Percentiles rank a stretch among this genome's conserved stretches.
These are phyloP conservation scores for Ascocoryne sarcoides DNA, from an alignment of 2,329 filamentous ascomycete species.

Conservation along the genomic window DNA sequence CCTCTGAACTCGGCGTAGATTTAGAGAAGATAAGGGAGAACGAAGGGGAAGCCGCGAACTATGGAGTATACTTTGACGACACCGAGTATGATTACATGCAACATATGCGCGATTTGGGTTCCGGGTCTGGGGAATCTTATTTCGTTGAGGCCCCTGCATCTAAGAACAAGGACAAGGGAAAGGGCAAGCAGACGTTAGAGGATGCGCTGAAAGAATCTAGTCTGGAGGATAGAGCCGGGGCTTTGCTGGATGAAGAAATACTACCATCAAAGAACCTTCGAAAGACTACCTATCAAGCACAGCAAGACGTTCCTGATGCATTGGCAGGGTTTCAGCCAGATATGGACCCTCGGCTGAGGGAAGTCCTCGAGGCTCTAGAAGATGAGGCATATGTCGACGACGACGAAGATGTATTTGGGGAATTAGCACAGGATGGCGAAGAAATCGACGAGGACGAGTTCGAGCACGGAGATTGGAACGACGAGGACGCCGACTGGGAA, in stretches of 20 bases:
- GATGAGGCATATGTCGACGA: constrained; percentile 89
- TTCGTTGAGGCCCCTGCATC: constrained; percentile 68
- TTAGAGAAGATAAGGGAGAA: constrained; percentile 64
- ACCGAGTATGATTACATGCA: constrained; percentile 99
- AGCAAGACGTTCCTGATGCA: constrained; percentile 85
- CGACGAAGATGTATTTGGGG: constrained; percentile 71
- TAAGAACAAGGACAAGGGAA: constrained; percentile 59
- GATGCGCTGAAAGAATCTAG: constrained; percentile 65
- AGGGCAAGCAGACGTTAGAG: constrained; percentile 70
- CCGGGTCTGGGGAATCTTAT: constrained; percentile 59
- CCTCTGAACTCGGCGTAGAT: constrained; percentile 63
- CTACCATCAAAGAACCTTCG: constrained; percentile 72
- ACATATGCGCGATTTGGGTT: constrained; percentile 82
- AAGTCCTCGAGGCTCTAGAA: constrained; percentile 86
- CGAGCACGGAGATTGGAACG: constrained; percentile 52
- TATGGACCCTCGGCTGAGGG: constrained; percentile 88
- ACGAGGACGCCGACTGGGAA: constrained; percentile 79
- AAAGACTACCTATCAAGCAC: constrained; percentile 75
- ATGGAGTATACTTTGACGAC: constrained; percentile 93
- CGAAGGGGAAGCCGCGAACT: constrained; percentile 90
- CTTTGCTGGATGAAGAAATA: constrained; percentile 64
- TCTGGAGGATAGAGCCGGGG: constrained; percentile 43
- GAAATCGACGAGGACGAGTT: constrained; percentile 78
- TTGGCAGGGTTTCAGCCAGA: constrained; percentile 93
- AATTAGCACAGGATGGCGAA: constrained; percentile 58